These are phyloP conservation scores for Malania oleifera DNA, from an alignment of 164 flowering plant genomes.

Conservation along the genomic window DNA sequence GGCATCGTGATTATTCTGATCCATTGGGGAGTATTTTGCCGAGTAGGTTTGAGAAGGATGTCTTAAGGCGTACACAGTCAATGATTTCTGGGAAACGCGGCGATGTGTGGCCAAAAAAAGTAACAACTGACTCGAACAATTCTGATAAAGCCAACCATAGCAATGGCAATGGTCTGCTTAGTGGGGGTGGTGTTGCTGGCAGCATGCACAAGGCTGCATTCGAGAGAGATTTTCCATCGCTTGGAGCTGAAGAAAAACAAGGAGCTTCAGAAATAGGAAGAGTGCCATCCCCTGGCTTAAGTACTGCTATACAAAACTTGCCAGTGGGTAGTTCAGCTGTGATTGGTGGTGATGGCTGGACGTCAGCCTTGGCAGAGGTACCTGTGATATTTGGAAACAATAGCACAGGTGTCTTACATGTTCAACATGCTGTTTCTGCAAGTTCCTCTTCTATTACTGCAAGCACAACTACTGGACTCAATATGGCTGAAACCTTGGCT, in stretches of 20 bases:
- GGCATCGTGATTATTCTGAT: slow-evolving; percentile 22
- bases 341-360: slow-evolving; percentile 79
- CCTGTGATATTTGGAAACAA: slow-evolving; percentile 48
- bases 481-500: slow-evolving; percentile 90
- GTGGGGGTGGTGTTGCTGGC: slow-evolving; percentile 7
- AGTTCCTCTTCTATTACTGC: slow-evolving; percentile 23
- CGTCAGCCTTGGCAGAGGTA: slow-evolving; percentile 80
- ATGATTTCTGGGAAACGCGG: slow-evolving; percentile 26
- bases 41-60: slow-evolving; percentile 23
- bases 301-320: slow-evolving; percentile 49
- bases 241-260: slow-evolving; percentile 46
- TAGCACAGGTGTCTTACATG: slow-evolving; percentile 25
- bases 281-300: slow-evolving; percentile 66
- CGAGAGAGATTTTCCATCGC: slow-evolving; percentile 35
- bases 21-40: slow-evolving; percentile 16
- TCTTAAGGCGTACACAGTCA: slow-evolving; percentile 34
- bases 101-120: slow-evolving; percentile 22
- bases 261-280: slow-evolving; percentile 50
- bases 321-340: slow-evolving; percentile 50
- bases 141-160: slow-evolving; percentile 7
- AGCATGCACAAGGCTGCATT: slow-evolving; percentile 21
- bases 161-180: slow-evolving; percentile 17
- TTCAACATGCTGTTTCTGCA: slow-evolving; percentile 35
- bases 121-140: slow-evolving; percentile 9
- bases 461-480: slow-evolving; percentile 47